phyloP scores from a whole-genome alignment of 495 filamentous ascomycete species.

The Xylaria intraflava region DNA sequence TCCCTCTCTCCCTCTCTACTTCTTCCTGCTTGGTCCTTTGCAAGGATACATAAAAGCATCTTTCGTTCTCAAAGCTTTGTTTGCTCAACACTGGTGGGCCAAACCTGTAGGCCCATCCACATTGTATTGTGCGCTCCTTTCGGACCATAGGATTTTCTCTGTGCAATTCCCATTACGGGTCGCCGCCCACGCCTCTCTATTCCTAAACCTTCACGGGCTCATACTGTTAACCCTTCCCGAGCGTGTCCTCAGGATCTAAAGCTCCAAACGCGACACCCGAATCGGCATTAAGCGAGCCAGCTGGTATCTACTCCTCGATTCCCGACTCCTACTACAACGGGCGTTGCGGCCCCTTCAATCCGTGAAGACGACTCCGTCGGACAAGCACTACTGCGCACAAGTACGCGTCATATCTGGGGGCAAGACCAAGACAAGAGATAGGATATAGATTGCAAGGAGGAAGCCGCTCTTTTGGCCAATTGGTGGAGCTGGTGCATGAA shows the following conservation, averaged over 20 bases:
- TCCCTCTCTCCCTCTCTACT: no score
- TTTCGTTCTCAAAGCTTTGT: not conserved
- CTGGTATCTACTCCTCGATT: not conserved
- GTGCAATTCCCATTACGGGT: not conserved
- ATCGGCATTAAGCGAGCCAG: not conserved
- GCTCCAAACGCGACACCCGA: not conserved
- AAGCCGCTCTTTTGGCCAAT: not conserved
- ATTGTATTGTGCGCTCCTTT: not conserved
- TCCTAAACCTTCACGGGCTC: not conserved
- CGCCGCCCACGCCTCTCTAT: not conserved
- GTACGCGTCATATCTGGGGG: not conserved
- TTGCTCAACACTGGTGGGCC: not conserved
- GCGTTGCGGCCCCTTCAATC: not conserved
- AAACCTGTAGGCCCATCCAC: not conserved
- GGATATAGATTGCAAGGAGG: not conserved
- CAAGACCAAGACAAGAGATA: not conserved
- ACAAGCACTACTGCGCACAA: not conserved
- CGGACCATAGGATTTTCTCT: not conserved
- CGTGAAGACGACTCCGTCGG: not conserved
- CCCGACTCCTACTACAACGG: not conserved
- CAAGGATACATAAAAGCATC: not conserved
- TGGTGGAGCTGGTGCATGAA: not conserved
- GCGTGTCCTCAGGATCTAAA: not conserved
- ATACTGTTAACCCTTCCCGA: not conserved
- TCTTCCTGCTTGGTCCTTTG: not conserved